Conservation (phyloP, 306 rosid genomes). For the Urtica urens region DNA sequence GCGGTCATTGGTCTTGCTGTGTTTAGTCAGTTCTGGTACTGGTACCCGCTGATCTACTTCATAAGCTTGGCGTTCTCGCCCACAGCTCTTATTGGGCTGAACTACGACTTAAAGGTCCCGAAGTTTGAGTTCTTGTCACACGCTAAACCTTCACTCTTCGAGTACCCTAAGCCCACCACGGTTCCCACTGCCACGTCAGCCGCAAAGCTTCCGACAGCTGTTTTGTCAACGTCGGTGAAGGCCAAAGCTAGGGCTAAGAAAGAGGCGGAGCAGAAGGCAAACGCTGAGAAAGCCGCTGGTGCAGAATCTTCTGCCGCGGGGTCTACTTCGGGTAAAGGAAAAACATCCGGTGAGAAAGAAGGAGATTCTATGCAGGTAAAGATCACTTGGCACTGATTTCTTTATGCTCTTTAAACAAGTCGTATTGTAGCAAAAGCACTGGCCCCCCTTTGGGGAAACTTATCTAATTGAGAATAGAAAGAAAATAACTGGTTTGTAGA, state of each 20-base stretch:
- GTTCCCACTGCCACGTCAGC: conserved; percentile 71
- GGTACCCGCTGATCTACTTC: conserved; percentile 97
- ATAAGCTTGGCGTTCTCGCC: conserved; percentile 86
- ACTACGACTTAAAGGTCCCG: conserved; percentile 80
- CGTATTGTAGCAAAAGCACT: too few relatives aligned
- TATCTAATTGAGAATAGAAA: too few relatives aligned
- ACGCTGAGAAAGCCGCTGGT: conserved; percentile 53
- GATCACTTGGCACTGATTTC: conserved; percentile 1
- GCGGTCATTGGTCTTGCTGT: conserved; percentile 99
- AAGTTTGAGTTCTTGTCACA: conserved; percentile 83
- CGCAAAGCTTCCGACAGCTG: conserved; percentile 94
- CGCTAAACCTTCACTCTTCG: conserved; percentile 88
- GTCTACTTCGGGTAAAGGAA: conserved; percentile 56
- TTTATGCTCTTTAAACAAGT: neutral
- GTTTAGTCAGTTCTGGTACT: conserved; percentile 98
- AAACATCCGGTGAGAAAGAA: conserved; percentile 68
- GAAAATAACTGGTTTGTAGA: too few relatives aligned
- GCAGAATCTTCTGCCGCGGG: conserved; percentile 40
- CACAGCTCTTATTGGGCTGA: conserved; percentile 83
- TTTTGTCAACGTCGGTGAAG: conserved; percentile 88
- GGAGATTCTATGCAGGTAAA: conserved; percentile 87
- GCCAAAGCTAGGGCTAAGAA: conserved; percentile 98
- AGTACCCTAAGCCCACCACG: conserved; percentile 86
- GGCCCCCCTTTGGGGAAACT: too few relatives aligned
- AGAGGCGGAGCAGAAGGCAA: conserved; percentile 83